These are phyloP conservation scores for Pestalotiopsis sp. DNA, from an alignment of 2,329 filamentous ascomycete genomes.

Conservation along the genomic window DNA sequence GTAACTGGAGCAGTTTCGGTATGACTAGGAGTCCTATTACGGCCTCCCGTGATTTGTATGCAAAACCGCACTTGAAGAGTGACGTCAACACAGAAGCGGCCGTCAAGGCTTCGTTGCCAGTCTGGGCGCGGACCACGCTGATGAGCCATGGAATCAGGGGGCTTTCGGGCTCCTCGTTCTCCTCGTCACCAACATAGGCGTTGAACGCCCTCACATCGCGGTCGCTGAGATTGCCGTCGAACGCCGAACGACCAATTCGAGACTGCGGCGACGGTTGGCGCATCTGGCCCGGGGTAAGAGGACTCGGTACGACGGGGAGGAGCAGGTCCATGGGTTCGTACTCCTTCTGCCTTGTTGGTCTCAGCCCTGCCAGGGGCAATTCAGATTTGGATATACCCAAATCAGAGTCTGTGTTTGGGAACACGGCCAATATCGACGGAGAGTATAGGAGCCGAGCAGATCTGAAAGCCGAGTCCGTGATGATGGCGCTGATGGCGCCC, in stretches of 20 bases:
- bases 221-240: constrained; percentile 23
- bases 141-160: constrained; percentile 76
- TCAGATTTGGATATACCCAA: constrained; percentile 50
- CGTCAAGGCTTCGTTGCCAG: constrained; percentile 64
- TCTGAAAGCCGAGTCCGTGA: constrained; percentile 78
- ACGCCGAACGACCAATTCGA: constrained; percentile 22
- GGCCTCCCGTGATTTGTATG: constrained; percentile 64
- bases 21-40: constrained; percentile 70
- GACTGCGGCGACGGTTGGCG: constrained; percentile 23
- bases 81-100: constrained; percentile 71
- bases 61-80: constrained; percentile 69
- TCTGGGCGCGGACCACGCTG: constrained; percentile 59
- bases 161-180: constrained; percentile 66
- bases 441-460: constrained; percentile 72
- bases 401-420: constrained; percentile 61
- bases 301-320: constrained; percentile 59
- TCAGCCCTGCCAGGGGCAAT: constrained; percentile 53
- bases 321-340: constrained; percentile 65
- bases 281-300: constrained; percentile 48
- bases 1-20: constrained; percentile 68
- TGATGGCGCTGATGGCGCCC: constrained; percentile 75
- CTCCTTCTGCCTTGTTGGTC: constrained; percentile 45
- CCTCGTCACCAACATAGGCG: background rate
- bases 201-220: background rate
- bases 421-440: constrained; percentile 69